phyloP scores from a whole-genome alignment of 208 protist species.

The Angomonas ambiguus region DNA sequence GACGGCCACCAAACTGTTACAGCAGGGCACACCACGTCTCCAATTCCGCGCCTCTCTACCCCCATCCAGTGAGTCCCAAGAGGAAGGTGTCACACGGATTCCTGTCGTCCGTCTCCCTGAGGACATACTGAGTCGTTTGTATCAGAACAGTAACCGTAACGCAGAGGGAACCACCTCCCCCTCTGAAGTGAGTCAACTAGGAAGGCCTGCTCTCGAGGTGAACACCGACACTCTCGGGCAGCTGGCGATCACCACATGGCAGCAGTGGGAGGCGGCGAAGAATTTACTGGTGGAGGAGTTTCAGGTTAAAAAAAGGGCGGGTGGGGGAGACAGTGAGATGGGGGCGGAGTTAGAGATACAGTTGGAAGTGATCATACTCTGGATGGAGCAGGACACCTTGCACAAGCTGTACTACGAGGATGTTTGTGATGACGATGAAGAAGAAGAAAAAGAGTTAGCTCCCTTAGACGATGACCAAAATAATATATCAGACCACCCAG shows the following conservation, averaged over 20 bases:
- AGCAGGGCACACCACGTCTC: background rate
- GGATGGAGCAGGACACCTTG: constrained; percentile 4
- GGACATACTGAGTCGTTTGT: background rate
- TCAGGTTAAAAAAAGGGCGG: background rate
- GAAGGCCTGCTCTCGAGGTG: background rate
- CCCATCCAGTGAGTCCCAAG: background rate
- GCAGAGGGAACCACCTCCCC: background rate
- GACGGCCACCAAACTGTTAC: background rate
- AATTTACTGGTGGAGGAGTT: background rate
- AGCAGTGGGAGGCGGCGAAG: background rate
- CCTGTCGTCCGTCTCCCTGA: constrained; percentile 3
- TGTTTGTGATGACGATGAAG: constrained; percentile 2
- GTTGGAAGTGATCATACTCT: background rate
- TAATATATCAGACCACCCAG: background rate
- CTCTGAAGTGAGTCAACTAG: background rate
- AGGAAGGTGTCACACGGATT: background rate
- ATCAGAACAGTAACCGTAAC: background rate
- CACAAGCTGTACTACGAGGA: constrained; percentile 5
- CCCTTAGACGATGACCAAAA: background rate
- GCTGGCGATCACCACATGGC: background rate
- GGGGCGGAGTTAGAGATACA: background rate
- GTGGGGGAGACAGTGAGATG: background rate
- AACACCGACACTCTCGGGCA: background rate
- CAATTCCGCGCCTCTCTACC: background rate
- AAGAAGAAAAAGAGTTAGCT: background rate